Evolutionary conservation across 352 stramenopile species (phyloP).

Genomic region (Pythium graminicola): DNA sequence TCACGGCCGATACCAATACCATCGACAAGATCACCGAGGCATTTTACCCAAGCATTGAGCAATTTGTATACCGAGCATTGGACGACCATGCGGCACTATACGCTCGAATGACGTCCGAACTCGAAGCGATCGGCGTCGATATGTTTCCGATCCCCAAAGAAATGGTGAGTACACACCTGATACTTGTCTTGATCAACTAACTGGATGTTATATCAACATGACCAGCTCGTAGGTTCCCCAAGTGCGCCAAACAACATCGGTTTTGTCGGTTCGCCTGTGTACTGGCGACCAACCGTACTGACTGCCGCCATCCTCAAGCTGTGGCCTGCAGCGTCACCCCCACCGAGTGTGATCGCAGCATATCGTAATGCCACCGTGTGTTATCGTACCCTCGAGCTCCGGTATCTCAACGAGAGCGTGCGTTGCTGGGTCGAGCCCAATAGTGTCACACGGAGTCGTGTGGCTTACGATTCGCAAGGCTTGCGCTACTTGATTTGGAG

Average conservation of each 20-base stretch:
- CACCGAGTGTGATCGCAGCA: not conserved
- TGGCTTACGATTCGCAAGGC: constrained; percentile 21
- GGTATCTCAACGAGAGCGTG: constrained; percentile 31
- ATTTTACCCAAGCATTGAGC: constrained; percentile 23
- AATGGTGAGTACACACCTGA: constrained; percentile 8
- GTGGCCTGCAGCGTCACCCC: constrained; percentile 11
- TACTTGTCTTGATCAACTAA: not conserved
- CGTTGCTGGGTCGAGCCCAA: constrained; percentile 35
- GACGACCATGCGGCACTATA: constrained; percentile 17
- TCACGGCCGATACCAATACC: constrained; percentile 26
- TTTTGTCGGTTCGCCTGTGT: constrained; percentile 23
- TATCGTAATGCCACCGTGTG: constrained; percentile 28
- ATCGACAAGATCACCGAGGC: constrained; percentile 24
- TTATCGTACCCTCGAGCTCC: constrained; percentile 31
- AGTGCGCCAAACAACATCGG: constrained; percentile 9
- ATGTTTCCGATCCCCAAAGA: constrained; percentile 20
- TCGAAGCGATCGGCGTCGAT: constrained; percentile 8
- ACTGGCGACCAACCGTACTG: constrained; percentile 25
- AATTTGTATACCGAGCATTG: constrained; percentile 16
- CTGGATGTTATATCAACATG: no score
- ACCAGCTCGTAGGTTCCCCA: constrained; percentile 20
- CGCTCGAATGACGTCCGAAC: constrained; percentile 14
- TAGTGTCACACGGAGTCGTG: constrained; percentile 17
- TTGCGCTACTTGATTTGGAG: constrained; percentile 32
- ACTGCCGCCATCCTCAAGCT: constrained; percentile 23